phyloP scores from a whole-genome alignment of 1,284 basidiomycete genomes.

The Ganoderma lingzhi region DNA sequence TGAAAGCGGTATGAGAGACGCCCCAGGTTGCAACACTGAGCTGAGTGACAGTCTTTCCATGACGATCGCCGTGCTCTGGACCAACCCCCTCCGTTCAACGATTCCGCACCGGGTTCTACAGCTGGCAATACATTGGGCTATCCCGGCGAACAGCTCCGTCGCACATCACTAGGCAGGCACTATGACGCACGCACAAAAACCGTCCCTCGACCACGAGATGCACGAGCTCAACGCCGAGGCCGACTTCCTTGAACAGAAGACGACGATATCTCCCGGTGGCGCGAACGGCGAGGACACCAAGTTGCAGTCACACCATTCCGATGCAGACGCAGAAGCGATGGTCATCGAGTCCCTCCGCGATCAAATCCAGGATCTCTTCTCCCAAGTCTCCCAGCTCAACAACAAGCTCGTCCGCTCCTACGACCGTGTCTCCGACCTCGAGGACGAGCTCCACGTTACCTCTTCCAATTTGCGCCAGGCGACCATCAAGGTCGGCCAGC shows the following conservation, averaged over 20 bases:
- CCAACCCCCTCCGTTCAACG: neutral
- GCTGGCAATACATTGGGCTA: slow-evolving; percentile 6
- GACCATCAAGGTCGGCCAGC: slow-evolving; percentile 68
- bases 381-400: slow-evolving; percentile 92
- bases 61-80: neutral
- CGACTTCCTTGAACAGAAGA: slow-evolving; percentile 42
- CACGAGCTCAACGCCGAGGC: slow-evolving; percentile 44
- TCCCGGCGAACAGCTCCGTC: slow-evolving; percentile 4
- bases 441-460: slow-evolving; percentile 86
- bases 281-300: slow-evolving; percentile 36
- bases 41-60: neutral
- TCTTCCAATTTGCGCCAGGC: slow-evolving; percentile 64
- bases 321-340: slow-evolving; percentile 71
- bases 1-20: neutral
- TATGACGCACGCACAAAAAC: slow-evolving; percentile 32
- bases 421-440: slow-evolving; percentile 91
- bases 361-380: slow-evolving; percentile 87
- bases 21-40: neutral
- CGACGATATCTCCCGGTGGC: slow-evolving; percentile 33
- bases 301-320: slow-evolving; percentile 35
- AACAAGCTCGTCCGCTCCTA: slow-evolving; percentile 92
- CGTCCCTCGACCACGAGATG: slow-evolving; percentile 41
- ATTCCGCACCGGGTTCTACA: neutral
- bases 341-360: slow-evolving; percentile 81
- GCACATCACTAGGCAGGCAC: neutral